Base-by-base conservation (phyloP, 331 rosid genomes). In the Cydonia oblonga region DNA sequence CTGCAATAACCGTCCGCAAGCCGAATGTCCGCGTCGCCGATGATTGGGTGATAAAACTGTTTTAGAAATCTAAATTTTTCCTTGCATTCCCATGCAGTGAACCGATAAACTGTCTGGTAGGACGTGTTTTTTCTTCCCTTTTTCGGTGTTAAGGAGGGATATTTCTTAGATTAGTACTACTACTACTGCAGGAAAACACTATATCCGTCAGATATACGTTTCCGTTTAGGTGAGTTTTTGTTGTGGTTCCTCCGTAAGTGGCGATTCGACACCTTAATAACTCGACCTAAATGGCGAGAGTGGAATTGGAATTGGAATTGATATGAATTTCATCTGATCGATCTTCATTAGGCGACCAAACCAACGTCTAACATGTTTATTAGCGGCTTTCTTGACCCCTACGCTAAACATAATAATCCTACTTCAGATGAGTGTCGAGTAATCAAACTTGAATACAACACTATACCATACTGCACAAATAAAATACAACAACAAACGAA, bases 21-120 rank as follows among this genome's bases (percentile, higher is more conserved):
- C 98, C 98, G 53, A 83, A 84, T 73, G 84, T 93, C 63, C 86
- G 70, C 58, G 67, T 91, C 66, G 86, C 77, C 7, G 92, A 89
- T 76, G 90, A 88, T 69, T 93, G 98, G 98, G 78, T 89, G 2
- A 75, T 93, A 59, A 83, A 84, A 72, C 4, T 91, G 83, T 79
- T 79, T 85, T 91, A 78, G 75, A 18, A 49, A 16, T 16, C 16
- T 49, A 16, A 16, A 16, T 2, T 49, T 16, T 49, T 16, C 20
- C 20, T 49, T 49, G 11, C 42, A 16, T 15, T 16, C 66, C 18
- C 28, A 4, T 23, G 9, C 10, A 23, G 18, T 71, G 51, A 44
- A 56, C 18, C 25, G 71, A 25, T 67, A 67, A 46, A 6, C 5
- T 38, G 22, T 38, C 9, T 18, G 1, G 49, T 30, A 25, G 20